phyloP scores from a whole-genome alignment of 108 stramenopile species.

The Skeletonema grethae region DNA sequence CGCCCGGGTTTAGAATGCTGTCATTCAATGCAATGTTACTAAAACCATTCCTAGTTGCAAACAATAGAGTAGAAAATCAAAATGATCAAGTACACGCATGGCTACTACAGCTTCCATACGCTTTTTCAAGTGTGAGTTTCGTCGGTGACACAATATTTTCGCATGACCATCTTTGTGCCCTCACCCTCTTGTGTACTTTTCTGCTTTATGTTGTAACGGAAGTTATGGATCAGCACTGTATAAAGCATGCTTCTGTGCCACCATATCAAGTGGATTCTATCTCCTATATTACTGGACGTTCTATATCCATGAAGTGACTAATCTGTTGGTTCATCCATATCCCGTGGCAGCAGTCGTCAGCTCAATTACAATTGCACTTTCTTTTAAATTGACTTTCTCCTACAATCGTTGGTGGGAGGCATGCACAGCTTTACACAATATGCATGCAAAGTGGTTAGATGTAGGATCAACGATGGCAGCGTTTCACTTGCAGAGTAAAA shows the following conservation, averaged over 20 bases:
- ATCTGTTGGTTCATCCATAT: constrained; percentile 59
- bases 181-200: background rate
- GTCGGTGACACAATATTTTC: background rate
- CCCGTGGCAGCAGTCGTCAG: constrained; percentile 62
- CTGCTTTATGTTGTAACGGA: background rate
- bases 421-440: constrained; percentile 61
- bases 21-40: too few relatives aligned
- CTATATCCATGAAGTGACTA: background rate
- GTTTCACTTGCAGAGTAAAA: constrained; percentile 64
- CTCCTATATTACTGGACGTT: background rate
- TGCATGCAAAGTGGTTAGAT: constrained; percentile 82
- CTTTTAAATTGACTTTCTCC: constrained; percentile 63
- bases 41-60: too few relatives aligned
- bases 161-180: background rate
- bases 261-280: constrained; percentile 9
- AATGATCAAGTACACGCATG: constrained; percentile 22
- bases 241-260: constrained; percentile 4
- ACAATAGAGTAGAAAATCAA: background rate
- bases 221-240: constrained; percentile 22
- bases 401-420: constrained; percentile 70
- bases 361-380: constrained; percentile 69
- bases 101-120: constrained; percentile 10
- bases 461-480: constrained; percentile 62
- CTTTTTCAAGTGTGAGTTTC: constrained; percentile 21
- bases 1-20: too few relatives aligned